Evolutionary conservation across 2,329 filamentous ascomycete species (phyloP), one percentile per base, ranked within the genome.

Genomic region (Onygenales sp.): DNA sequence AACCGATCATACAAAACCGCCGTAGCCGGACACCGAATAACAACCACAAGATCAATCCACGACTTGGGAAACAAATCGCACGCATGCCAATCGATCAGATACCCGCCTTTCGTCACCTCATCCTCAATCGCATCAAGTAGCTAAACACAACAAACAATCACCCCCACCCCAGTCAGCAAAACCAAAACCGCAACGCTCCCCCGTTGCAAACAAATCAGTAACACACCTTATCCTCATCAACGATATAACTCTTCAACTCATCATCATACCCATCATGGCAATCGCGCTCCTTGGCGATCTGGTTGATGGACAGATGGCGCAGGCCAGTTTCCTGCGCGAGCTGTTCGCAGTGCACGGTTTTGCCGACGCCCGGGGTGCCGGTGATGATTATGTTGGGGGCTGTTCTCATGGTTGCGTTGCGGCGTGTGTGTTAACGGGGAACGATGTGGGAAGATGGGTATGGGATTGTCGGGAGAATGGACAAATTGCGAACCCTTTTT

Each of bases 51-150:
- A 68, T 98, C 93, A 65, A 98, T 86, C 89, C 91, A 94, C 65
- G 86, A 86, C 67, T 87, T 84, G 2, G 93, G 93, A 66, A 97
- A 97, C 21, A 97, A 74, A 64, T 97, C 93, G 74, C 92, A 97
- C 2, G 91, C 92, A 72, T 98, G 93, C 92, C 93, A 98, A 74
- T 98, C 93, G 65, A 98, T 87, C 61, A 98, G 83, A 69, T 83
- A 88, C 17, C 93, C 93, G 54, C 92, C 92, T 17, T 80, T 73
- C 58, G 84, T 80, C 41, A 88, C 79, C 57, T 93, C 85, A 54
- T 87, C 81, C 72, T 97, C 93, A 54, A 98, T 86, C 47, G 87
- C 82, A 67, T 98, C 93, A 21, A 98, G 79, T 35, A 98, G 75
- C 84, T 68, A 57, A 36, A 27, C 13, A 43, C n/a, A 53, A 11